Evolutionary conservation across 2,329 filamentous ascomycete species (phyloP), one percentile per base, ranked within the genome.

Genomic region (Metarhizium guizhouense): DNA sequence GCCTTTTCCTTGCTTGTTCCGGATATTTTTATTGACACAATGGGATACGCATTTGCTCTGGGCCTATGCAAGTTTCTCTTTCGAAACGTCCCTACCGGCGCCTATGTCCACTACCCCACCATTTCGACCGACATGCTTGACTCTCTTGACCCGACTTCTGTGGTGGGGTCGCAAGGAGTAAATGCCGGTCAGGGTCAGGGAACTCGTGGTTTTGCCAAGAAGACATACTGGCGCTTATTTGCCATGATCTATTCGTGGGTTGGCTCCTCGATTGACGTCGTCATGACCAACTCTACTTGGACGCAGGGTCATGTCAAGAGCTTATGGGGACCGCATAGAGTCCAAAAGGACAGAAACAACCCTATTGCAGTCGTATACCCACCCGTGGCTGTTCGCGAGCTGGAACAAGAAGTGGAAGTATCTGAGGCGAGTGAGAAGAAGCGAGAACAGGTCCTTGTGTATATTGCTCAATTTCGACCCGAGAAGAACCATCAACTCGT

Each of bases 241-340:
- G 92, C 94, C 0, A 74, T 76, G 48, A 70, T 95, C 2, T 99
- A 99, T 73, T 86, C 87, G 49, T 84, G 82, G 73, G 86, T 95
- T 48, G 94, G 94, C 25, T 82, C 87, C 25, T 85, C 87, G 16
- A 83, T 96, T 48, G 92, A 99, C 67, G 83, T 96, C 0, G 93
- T 97, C 62, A 96, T 97, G 90, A 96, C 94, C 57, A 99, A 99
- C 72, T 96, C 90, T 5, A 89, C 82, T 57, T 99, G 94, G 94
- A 99, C 94, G 0, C 87, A 94, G 61, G 80, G 74, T 1, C 91
- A 97, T 66, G 87, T 97, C 61, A 81, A 84, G 59, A 79, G 81
- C 7, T 78, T 97, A 7, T 97, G 93, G 93, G 86, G 85, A 0
- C 79, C 76, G 54, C 75, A 74, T 64, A 77, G 78, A 63, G 71